Evolutionary conservation across 768 basidiomycete genomes (phyloP).

Genomic region (Auricularia sp.): DNA sequence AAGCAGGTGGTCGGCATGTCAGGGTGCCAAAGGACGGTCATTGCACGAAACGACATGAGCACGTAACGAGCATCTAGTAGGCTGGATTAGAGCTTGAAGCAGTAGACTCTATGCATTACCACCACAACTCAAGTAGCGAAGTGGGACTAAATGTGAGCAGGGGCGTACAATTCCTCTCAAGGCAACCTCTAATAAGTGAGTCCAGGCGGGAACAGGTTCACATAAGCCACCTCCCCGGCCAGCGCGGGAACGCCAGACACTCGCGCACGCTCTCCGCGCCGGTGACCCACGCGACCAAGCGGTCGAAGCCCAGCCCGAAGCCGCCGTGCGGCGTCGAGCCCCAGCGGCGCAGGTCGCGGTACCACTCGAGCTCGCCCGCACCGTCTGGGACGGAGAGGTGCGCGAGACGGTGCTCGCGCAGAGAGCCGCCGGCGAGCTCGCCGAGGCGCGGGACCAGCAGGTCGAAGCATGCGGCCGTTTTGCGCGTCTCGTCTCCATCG

Average conservation of each 20-base stretch:
- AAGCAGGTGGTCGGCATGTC: too few relatives aligned
- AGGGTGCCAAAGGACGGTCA: too few relatives aligned
- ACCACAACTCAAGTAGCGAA: too few relatives aligned
- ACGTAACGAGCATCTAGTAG: too few relatives aligned
- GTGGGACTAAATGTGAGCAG: too few relatives aligned
- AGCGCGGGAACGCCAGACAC: constrained; percentile 84
- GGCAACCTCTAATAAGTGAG: too few relatives aligned
- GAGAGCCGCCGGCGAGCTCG: constrained; percentile 85
- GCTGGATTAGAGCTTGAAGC: too few relatives aligned
- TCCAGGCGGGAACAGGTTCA: constrained; percentile 16
- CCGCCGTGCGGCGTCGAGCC: constrained; percentile 91
- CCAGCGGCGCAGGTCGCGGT: constrained; percentile 70
- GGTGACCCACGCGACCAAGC: constrained; percentile 76
- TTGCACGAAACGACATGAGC: too few relatives aligned
- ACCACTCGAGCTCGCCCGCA: constrained; percentile 46
- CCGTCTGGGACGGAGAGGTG: constrained; percentile 20
- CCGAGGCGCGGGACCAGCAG: constrained; percentile 80
- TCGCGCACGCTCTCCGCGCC: constrained; percentile 89
- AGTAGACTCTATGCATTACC: too few relatives aligned
- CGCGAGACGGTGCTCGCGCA: constrained; percentile 38
- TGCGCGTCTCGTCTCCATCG: not conserved
- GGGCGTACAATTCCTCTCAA: too few relatives aligned
- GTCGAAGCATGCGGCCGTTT: constrained; percentile 90
- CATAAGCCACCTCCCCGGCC: constrained; percentile 69
- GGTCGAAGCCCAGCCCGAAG: constrained; percentile 92